Evolutionary conservation across 1,284 basidiomycete species (phyloP).

Genomic region (Trametes sp.): DNA sequence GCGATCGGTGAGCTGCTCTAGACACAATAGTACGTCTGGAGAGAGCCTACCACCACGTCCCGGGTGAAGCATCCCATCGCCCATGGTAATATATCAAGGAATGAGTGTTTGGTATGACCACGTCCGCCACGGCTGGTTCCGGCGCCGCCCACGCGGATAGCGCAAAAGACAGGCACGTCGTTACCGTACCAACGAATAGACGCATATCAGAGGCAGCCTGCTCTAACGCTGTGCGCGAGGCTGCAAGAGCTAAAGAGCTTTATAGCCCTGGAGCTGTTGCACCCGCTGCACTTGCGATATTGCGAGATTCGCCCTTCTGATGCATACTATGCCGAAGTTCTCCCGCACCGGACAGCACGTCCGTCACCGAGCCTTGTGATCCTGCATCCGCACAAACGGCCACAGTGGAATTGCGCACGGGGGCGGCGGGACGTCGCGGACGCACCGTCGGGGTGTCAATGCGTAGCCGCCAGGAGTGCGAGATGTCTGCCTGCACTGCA

Average conservation of each 20-base stretch:
- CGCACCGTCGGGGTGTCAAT: not conserved
- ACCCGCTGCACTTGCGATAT: not conserved
- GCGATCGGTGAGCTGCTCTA: not conserved
- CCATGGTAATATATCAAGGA: conserved; percentile 48
- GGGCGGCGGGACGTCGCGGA: too few species aligned
- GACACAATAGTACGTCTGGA: not conserved
- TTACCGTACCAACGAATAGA: not conserved
- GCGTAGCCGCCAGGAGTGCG: not conserved
- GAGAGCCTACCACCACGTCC: conserved; percentile 49
- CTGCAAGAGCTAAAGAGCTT: not conserved
- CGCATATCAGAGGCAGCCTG: not conserved
- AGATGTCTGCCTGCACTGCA: not conserved
- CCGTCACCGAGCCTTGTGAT: conserved; percentile 1
- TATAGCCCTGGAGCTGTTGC: not conserved
- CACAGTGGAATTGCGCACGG: not conserved
- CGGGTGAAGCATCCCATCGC: conserved; percentile 48
- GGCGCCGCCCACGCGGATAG: not conserved
- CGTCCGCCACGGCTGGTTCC: not conserved
- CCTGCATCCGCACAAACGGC: not conserved
- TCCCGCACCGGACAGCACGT: not conserved
- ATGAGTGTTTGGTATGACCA: conserved; percentile 39
- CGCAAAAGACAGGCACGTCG: not conserved
- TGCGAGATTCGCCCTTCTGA: conserved; percentile 9
- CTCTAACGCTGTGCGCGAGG: too few species aligned
- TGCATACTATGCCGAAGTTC: conserved; percentile 1